phyloP scores from a whole-genome alignment of 495 filamentous ascomycete species.

The Penicillium paxilli region DNA sequence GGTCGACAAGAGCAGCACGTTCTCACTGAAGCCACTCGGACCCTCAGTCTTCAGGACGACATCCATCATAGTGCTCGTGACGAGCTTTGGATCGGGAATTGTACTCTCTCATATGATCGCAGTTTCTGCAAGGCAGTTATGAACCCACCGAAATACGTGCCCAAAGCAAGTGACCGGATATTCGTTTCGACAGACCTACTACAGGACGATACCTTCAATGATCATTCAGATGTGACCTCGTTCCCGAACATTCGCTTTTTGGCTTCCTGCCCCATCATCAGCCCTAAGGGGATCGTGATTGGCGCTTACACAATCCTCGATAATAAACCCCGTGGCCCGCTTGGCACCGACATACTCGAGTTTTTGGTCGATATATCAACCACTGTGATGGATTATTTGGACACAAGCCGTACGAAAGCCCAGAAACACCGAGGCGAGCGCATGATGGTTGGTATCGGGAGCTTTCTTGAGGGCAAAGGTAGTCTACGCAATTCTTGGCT shows the following conservation, averaged over 20 bases:
- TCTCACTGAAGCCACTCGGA: neutral
- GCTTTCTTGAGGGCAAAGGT: conserved; percentile 21
- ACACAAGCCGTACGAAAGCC: conserved; percentile 2
- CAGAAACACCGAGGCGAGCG: conserved; percentile 15
- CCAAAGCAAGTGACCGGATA: conserved; percentile 1
- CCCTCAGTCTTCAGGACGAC: neutral
- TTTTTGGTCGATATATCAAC: conserved; percentile 11
- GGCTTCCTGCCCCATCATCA: conserved; percentile 27
- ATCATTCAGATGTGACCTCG: conserved; percentile 28
- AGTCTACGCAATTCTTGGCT: conserved; percentile 19
- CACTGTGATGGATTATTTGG: conserved; percentile 20
- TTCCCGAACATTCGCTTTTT: conserved; percentile 55
- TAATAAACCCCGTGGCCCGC: conserved; percentile 9
- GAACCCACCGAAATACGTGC: conserved; percentile 15
- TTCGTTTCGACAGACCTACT: conserved; percentile 17
- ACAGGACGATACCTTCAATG: conserved; percentile 10
- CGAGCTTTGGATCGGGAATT: neutral
- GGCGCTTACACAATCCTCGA: conserved; percentile 17
- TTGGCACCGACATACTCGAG: neutral
- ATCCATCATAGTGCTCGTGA: neutral
- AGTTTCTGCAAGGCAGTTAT: conserved; percentile 46
- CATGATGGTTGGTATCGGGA: conserved; percentile 20
- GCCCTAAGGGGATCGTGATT: conserved; percentile 13
- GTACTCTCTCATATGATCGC: neutral
- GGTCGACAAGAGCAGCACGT: neutral